A percentile compares a stretch with the other conserved stretches of the same genome.
phyloP scores from a whole-genome alignment of 441 rosid species.

The Eutrema salsugineum region DNA sequence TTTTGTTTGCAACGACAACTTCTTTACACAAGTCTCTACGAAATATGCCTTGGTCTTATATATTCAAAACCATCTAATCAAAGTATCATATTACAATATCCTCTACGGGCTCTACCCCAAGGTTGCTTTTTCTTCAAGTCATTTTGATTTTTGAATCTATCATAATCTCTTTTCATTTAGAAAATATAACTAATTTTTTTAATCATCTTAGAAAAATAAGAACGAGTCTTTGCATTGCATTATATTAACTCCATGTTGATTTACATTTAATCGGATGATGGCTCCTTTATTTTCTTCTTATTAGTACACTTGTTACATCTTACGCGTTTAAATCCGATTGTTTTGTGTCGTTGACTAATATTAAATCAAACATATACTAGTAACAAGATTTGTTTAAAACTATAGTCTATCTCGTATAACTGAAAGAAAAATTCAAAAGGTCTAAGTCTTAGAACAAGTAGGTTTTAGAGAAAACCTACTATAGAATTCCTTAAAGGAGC shows the following conservation, averaged over 20 bases:
- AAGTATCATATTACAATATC: too few relatives aligned
- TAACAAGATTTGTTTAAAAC: background rate
- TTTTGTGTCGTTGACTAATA: constrained; percentile 3
- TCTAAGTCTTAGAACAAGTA: background rate
- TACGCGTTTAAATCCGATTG: background rate
- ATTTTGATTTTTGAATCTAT: background rate
- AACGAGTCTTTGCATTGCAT: constrained; percentile 12
- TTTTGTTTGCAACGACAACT: background rate
- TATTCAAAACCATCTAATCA: background rate
- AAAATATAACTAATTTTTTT: too few relatives aligned
- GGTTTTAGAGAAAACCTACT: background rate
- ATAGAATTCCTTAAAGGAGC: too few relatives aligned
- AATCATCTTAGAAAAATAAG: background rate
- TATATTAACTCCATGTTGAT: constrained; percentile 23
- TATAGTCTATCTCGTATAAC: background rate
- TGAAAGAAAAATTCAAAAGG: background rate
- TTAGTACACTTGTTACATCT: constrained; percentile 6
- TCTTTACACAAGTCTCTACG: constrained; percentile 3
- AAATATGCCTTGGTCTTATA: constrained; percentile 6
- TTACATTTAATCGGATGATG: constrained; percentile 18
- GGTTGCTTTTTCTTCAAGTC: constrained; percentile 1
- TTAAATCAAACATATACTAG: background rate
- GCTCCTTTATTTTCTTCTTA: constrained; percentile 8
- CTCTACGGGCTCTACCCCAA: too few relatives aligned
- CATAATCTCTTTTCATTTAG: background rate